These are phyloP conservation scores for Sequoiadendron giganteum DNA, from an alignment of 75 land plant species.

Conservation along the genomic window DNA sequence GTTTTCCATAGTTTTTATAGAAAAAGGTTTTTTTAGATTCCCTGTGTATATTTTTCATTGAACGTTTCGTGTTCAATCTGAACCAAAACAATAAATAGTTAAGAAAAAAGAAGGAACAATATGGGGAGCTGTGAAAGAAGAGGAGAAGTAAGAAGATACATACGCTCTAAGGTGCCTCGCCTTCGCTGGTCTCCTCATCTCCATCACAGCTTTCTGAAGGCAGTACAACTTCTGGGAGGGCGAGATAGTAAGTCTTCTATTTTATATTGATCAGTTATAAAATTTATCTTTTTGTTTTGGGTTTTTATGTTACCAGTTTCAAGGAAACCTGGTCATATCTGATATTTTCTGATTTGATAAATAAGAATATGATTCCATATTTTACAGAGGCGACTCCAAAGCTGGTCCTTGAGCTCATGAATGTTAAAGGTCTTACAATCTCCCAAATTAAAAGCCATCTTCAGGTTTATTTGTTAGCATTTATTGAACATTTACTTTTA, in stretches of 20 bases:
- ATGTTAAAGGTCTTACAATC: constrained; percentile 37
- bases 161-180: constrained; percentile 73
- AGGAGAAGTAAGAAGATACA: constrained; percentile 55
- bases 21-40: no score
- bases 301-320: background rate
- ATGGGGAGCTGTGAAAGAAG: constrained; percentile 34
- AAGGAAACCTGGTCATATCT: background rate
- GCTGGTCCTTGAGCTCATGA: constrained; percentile 48
- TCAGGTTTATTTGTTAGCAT: constrained; percentile 32
- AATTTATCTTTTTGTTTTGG: background rate
- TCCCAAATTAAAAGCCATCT: constrained; percentile 65
- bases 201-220: constrained; percentile 66
- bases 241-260: constrained; percentile 51
- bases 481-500: background rate
- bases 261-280: background rate
- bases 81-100: background rate
- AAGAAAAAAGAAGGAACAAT: background rate
- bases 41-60: no score
- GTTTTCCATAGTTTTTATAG: no score
- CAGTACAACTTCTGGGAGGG: constrained; percentile 78
- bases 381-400: constrained; percentile 58
- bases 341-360: background rate
- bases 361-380: background rate
- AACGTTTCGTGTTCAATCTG: no score
- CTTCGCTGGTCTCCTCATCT: constrained; percentile 87